Evolutionary conservation across 1,139 yeast species (phyloP), one percentile per base, ranked within the genome.

Genomic region (Candida mesenterica): DNA sequence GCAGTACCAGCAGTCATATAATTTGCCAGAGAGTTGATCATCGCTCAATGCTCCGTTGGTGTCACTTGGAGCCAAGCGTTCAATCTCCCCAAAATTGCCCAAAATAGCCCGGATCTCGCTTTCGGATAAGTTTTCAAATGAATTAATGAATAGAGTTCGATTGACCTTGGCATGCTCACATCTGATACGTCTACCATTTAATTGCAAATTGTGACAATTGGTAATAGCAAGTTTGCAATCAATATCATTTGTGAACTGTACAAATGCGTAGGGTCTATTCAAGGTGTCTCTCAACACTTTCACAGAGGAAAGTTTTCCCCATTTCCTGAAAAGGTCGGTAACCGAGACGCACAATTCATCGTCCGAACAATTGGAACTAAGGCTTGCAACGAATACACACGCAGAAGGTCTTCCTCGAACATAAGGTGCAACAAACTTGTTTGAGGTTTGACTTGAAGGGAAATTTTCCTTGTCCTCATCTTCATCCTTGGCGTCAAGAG

Each of bases 151-250:
- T 35, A 90, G 65, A 10, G 97, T 89, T 45, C 97, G 71, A 59
- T 90, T 90, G 30, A 89, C 96, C 50, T 85, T 81, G 1, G 97
- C 97, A 12, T 81, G 82, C 58, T 90, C 97, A 61, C 96, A 87
- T 40, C 97, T 74, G 37, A 90, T 77, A 7, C 77, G 69, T 52
- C 96, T 72, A 9, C 89, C 95, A 53, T 85, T 79, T 36, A 90
- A 62, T 5, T 67, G 55, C 4, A 87, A 70, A 35, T 83, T 81
- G 48, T 86, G 92, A 7, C 88, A 95, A 37, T 71, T 66, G 28
- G 59, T 60, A 36, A 89, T 72, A 1, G 97, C 97, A 4, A 46
- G 55, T 38, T 72, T 69, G 7, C 95, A 90, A 45, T 85, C 94
- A 5, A 63, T 65, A 42, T 84, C 95, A 37, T 67, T 78, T 10